Evolutionary conservation across 2,329 filamentous ascomycete species (phyloP), one percentile per base, ranked within the genome.

Genomic region (Colletotrichum tanaceti): DNA sequence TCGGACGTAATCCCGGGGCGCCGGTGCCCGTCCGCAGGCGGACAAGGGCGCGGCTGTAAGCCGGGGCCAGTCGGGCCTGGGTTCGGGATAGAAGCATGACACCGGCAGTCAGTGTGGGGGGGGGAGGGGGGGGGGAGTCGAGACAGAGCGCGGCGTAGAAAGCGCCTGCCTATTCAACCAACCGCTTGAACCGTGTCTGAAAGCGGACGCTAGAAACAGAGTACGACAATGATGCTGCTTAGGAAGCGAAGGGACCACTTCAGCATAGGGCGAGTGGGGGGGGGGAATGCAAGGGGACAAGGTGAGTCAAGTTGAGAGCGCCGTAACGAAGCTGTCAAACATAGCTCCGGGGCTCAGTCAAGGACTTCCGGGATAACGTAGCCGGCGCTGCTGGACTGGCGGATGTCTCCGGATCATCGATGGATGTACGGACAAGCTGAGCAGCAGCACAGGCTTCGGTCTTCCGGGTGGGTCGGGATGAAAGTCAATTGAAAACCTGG

Each of bases 11-110:
- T 9, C 20, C 41, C 9, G 54, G 39, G 35, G 16, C 13, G 54
- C 54, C 43, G 43, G 61, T 38, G 47, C 47, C 61, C 47, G 38
- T 47, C 41, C 38, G n/a, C n/a, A 16, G 47, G 54, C 47, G 61
- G 16, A 35, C 22, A 10, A 35, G 32, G 32, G 32, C 32, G 43
- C 35, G 54, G 35, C 35, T 28, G 35, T 35, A 54, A 13, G 28
- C 28, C 41, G 38, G 44, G 32, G 54, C 39, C 10, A 49, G 14
- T 35, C 62, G n/a, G 24, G 24, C n/a, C 61, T 62, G n/a, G 32
- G 16, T 14, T 50, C 65, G 65, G 14, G 18, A 38, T 18, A 43
- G 49, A 35, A 68, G 32, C 65, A 68, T 68, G 10, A 39, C 13
- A 22, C 41, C 16, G 41, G n/a, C 24, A 20, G n/a, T 38, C 13